Evolutionary conservation across 805 yeast species (phyloP), one percentile per base, ranked within the genome.

Genomic region (Starmerella etchellsii): DNA sequence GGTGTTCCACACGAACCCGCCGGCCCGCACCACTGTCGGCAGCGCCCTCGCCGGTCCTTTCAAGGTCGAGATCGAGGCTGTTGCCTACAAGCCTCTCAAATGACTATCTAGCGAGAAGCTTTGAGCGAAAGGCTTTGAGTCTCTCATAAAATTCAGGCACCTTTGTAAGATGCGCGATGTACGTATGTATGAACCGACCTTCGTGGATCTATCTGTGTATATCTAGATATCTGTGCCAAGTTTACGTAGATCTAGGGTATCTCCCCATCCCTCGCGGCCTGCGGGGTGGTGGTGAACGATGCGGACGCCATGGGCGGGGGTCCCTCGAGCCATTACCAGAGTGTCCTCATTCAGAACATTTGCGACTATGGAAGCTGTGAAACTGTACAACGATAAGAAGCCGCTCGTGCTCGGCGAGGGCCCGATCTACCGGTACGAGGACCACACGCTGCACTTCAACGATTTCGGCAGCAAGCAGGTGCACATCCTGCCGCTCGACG

Each of bases 371-470:
- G 34, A 23, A 20, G 31, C 38, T 14, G 16, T 23, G 4, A 34
- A 39, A 16, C 25, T 42, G 4, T 23, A 26, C 27, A 34, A 36
- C 28, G 33, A 54, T 20, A 46, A 49, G 19, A 48, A 55, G 23
- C 60, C 63, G 11, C 49, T 54, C 36, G 46, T 42, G 19, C 53
- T 60, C 2, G 64, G 63, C n/a, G 65, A 60, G 42, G 63, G 57
- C 19, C 59, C 59, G 3, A 56, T 60, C 28, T 60, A 53, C 51
- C 53, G 65, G 4, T 44, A 40, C 21, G 47, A 50, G 14, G 64
- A 60, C 49, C 35, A 44, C 44, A 60, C 64, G 19, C 50, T 60
- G 32, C 64, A 60, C 47, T 60, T 55, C 41, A 56, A 54, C 31
- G 65, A 60, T 48, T 55, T 59, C 36, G 45, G 53, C 25, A 49